phyloP scores from a whole-genome alignment of 352 stramenopile genomes.

The Pythium pectinolyticum region DNA sequence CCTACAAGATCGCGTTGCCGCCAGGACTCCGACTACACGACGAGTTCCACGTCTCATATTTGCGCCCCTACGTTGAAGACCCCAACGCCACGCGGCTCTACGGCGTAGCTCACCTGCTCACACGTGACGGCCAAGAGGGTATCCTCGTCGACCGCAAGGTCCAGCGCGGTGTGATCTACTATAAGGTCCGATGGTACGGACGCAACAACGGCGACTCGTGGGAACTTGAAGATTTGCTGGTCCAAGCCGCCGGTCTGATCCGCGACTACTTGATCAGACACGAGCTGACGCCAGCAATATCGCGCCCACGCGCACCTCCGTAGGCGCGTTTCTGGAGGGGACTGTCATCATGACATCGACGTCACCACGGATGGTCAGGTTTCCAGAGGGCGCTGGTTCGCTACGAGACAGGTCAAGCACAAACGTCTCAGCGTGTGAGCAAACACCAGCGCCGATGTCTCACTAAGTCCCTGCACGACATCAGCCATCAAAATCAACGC shows the following conservation, averaged over 20 bases:
- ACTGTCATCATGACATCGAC: background rate
- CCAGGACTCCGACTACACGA: slow-evolving; percentile 19
- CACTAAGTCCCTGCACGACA: background rate
- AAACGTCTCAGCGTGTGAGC: background rate
- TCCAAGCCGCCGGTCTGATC: background rate
- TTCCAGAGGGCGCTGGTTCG: background rate
- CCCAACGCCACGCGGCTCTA: slow-evolving; percentile 13
- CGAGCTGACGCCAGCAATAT: background rate
- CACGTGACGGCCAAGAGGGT: slow-evolving; percentile 5
- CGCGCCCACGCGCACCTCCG: background rate
- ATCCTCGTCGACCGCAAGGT: slow-evolving; percentile 1
- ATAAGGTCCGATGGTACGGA: slow-evolving; percentile 10
- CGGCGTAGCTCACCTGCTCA: slow-evolving; percentile 1
- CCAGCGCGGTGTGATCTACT: background rate
- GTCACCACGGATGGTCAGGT: background rate
- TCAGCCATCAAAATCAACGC: background rate
- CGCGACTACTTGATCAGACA: background rate
- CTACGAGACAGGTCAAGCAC: background rate
- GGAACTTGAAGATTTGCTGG: background rate
- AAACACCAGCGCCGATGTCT: background rate
- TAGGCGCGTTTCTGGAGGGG: background rate
- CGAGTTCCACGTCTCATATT: slow-evolving; percentile 25
- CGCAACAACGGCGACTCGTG: background rate
- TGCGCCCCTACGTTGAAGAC: slow-evolving; percentile 16
- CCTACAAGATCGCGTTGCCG: slow-evolving; percentile 14